phyloP scores from a whole-genome alignment of 192 early-diverging fungal species.

The Linnemannia zychae region DNA sequence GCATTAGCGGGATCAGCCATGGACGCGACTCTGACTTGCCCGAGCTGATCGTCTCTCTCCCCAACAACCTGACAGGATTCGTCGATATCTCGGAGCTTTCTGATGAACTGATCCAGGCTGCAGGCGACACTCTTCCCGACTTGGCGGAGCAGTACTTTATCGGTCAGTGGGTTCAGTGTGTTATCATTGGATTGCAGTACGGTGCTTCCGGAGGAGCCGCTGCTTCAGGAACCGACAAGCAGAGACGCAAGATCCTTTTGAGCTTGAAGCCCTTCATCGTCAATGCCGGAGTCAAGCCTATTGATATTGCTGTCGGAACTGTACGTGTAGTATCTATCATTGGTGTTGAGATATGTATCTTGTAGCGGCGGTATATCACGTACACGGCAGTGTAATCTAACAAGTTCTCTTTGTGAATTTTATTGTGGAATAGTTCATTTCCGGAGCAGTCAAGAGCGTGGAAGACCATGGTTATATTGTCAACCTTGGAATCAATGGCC shows the following conservation, averaged over 20 bases:
- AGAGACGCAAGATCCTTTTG: slow-evolving; percentile 76
- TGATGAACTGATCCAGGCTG: slow-evolving; percentile 72
- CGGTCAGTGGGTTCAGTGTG: slow-evolving; percentile 89
- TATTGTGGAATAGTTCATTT: slow-evolving; percentile 61
- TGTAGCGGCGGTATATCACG: background rate
- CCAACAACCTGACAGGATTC: slow-evolving; percentile 85
- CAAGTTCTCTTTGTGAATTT: background rate
- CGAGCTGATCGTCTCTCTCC: slow-evolving; percentile 86
- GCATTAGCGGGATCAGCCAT: slow-evolving; percentile 82
- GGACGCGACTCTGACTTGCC: slow-evolving; percentile 57
- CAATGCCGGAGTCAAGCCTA: slow-evolving; percentile 75
- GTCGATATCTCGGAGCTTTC: slow-evolving; percentile 94
- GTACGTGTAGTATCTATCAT: slow-evolving; percentile 39
- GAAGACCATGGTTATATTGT: slow-evolving; percentile 97
- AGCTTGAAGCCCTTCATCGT: slow-evolving; percentile 82
- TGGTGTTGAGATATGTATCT: background rate
- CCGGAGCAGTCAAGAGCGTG: slow-evolving; percentile 80
- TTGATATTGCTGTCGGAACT: slow-evolving; percentile 81
- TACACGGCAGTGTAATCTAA: background rate
- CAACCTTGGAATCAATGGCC: slow-evolving; percentile 74
- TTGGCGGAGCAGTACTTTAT: slow-evolving; percentile 77
- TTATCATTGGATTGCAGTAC: slow-evolving; percentile 69
- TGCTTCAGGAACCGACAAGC: slow-evolving; percentile 52
- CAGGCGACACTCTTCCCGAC: slow-evolving; percentile 79
- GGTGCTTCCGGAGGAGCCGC: slow-evolving; percentile 35